phyloP scores from a whole-genome alignment of 1,284 basidiomycete genomes.

The Golubevia pallescens region DNA sequence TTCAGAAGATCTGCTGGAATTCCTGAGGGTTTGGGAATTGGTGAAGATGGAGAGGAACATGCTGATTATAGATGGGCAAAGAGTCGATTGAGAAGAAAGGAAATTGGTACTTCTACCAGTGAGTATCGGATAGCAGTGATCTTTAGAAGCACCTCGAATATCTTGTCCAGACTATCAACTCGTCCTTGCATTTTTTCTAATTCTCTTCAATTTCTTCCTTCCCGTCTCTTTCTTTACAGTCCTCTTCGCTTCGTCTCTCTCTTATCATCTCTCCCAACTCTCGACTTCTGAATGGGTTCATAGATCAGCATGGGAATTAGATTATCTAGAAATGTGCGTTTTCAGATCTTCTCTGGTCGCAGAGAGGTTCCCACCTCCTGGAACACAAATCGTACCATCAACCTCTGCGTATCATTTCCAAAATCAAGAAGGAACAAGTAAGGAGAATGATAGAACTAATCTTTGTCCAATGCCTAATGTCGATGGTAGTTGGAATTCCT shows the following conservation, averaged over 20 bases:
- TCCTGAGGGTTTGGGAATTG: slow-evolving; percentile 40
- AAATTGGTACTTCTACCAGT: slow-evolving; percentile 41
- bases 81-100: slow-evolving; percentile 26
- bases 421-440: slow-evolving; percentile 9
- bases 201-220: not conserved
- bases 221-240: not conserved
- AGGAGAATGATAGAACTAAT: slow-evolving; percentile 21
- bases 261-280: slow-evolving; percentile 40
- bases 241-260: slow-evolving; percentile 25
- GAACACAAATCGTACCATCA: slow-evolving; percentile 23
- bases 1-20: slow-evolving; percentile 46
- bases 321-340: slow-evolving; percentile 55
- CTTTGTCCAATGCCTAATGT: slow-evolving; percentile 44
- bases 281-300: slow-evolving; percentile 27
- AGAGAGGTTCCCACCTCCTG: slow-evolving; percentile 50
- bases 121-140: too few species aligned
- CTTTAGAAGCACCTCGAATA: not conserved
- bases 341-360: slow-evolving; percentile 40
- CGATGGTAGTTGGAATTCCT: slow-evolving; percentile 32
- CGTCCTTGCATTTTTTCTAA: too few species aligned
- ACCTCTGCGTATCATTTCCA: slow-evolving; percentile 24
- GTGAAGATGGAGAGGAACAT: slow-evolving; percentile 37
- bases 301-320: slow-evolving; percentile 55
- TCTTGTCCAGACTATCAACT: too few species aligned
- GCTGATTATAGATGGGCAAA: slow-evolving; percentile 54